Base-by-base conservation (phyloP, 768 basidiomycete genomes). In the Scleroderma bovista region DNA sequence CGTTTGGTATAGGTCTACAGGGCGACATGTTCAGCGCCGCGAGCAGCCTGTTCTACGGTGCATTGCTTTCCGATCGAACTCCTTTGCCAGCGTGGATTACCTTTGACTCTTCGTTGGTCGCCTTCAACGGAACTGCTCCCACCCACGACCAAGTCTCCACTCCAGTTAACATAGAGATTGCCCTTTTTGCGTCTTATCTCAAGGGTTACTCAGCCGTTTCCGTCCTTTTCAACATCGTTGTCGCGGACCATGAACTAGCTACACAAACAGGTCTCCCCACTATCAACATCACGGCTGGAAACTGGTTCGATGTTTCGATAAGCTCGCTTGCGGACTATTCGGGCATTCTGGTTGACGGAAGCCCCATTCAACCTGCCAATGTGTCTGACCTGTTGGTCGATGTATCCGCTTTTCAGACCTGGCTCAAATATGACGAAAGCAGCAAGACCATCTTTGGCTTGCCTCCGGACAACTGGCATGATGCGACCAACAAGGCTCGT, bases 1-100 rank as follows among this genome's bases (percentile, higher is more conserved):
- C 88, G 1, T 97, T 95, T 70, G 91, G 89, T 59, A 77, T 97
- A 51, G 94, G 93, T 13, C 80, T 96, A 57, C 69, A 82, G 45
- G 72, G 78, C 51, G 70, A 77, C 32, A 93, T 88, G 2, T 85
- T 83, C 64, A 51, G 61, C 2, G 70, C 76, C 26, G 50, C 66
- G 41, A 68, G 76, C 31, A 69, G 68, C 23, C 57, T 88, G 34
- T 85, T 62, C 61, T 93, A 93, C 60, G 72, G 75, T 10, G 82
- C 84, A 23, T 73, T 78, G 31, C 77, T 78, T 59, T 70, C 73
- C 1, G 80, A 90, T 55, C 84, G 88, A n/a, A 79, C 81, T 1
- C 71, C 74, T 6, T 72, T 92, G 24, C 93, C 93, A 1, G 54
- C 67, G 9, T 96, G 91, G 87, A 72, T 95, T 64, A 52, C 48